Conservation (phyloP, 2,329 filamentous ascomycete species). For the Chaetomium strumarium region DNA sequence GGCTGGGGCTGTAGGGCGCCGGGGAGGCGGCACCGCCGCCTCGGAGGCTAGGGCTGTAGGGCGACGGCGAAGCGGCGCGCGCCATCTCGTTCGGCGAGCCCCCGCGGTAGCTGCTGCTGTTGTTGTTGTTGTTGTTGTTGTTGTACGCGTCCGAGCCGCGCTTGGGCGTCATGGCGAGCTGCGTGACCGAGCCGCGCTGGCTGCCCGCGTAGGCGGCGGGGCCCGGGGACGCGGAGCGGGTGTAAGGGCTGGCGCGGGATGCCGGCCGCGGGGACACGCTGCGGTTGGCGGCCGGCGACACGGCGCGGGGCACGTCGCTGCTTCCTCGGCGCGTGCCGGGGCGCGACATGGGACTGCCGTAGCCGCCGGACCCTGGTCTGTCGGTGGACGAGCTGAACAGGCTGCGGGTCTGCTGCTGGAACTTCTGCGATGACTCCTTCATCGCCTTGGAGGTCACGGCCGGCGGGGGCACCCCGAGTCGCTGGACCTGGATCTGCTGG, state of each 20-base stretch:
- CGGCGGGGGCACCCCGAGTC: constrained; percentile 81
- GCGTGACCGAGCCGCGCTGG: constrained; percentile 28
- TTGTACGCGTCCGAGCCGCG: constrained; percentile 17
- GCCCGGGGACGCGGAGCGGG: constrained; percentile 43
- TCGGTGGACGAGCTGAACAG: constrained; percentile 55
- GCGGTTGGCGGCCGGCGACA: constrained; percentile 58
- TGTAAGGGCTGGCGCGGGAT: constrained; percentile 7
- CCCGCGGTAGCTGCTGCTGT: not conserved
- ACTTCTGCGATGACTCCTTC: constrained; percentile 90
- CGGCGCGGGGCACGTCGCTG: constrained; percentile 51
- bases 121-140: no score
- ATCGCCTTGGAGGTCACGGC: constrained; percentile 91
- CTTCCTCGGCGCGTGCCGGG: constrained; percentile 51
- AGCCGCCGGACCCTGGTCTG: constrained; percentile 33
- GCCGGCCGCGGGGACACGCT: constrained; percentile 35
- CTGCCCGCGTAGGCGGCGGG: constrained; percentile 51
- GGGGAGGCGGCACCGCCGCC: constrained; percentile 1
- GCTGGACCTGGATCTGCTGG: constrained; percentile 63
- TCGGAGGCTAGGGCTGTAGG: constrained; percentile 32
- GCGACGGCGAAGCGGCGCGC: constrained; percentile 37
- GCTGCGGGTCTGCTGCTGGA: constrained; percentile 72
- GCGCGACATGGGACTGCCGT: constrained; percentile 40
- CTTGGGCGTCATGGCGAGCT: constrained; percentile 9
- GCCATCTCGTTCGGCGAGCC: constrained; percentile 10
- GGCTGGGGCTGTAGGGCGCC: constrained; percentile 35